Evolutionary conservation across 441 rosid genomes (phyloP).

Genomic region (Erodium texanum): DNA sequence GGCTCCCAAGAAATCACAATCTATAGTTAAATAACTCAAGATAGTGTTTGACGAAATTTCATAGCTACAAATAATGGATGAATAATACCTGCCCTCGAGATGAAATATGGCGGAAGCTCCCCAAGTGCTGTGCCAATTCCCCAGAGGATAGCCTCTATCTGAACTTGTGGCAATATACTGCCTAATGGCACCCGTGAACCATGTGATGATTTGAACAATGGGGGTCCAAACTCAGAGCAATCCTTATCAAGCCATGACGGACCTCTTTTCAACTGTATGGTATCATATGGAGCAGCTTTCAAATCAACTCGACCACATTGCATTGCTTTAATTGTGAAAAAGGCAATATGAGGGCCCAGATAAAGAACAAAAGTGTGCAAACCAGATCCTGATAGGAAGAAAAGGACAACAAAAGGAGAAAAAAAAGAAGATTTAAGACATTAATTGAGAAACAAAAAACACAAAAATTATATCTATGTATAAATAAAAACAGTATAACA

Average conservation of each 20-base stretch:
- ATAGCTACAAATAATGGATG: not conserved
- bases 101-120: constrained; percentile 97
- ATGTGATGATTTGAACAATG: constrained; percentile 42
- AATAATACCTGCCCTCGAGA: constrained; percentile 81
- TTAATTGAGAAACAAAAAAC: not conserved
- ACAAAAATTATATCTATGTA: not conserved
- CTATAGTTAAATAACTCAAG: not conserved
- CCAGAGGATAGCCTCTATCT: constrained; percentile 81
- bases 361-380: constrained; percentile 96
- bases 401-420: not conserved
- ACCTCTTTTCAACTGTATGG: constrained; percentile 73
- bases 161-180: constrained; percentile 78
- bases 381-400: constrained; percentile 70
- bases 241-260: constrained; percentile 94
- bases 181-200: constrained; percentile 72
- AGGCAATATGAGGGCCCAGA: constrained; percentile 93
- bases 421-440: not conserved
- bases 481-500: not conserved
- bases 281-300: constrained; percentile 82
- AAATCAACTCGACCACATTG: constrained; percentile 92
- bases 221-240: constrained; percentile 80
- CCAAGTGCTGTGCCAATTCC: constrained; percentile 95
- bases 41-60: not conserved
- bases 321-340: constrained; percentile 85
- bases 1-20: not conserved